phyloP scores from a whole-genome alignment of 208 protist genomes.

The Trypanosoma rangeli region DNA sequence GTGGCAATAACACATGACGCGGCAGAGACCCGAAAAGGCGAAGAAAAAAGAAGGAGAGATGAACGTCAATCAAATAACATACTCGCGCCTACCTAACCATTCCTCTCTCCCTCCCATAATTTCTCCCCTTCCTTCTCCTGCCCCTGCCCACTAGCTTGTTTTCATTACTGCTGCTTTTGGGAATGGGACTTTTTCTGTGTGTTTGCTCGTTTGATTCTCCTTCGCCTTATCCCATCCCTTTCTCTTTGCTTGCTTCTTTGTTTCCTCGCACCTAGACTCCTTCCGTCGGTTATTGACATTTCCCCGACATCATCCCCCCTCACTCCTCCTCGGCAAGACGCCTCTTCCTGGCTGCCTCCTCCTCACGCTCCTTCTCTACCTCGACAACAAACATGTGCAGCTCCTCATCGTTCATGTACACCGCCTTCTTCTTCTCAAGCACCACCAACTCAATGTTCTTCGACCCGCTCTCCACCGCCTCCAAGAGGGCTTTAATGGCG shows the following conservation, averaged over 20 bases:
- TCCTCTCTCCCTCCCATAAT: too few species aligned
- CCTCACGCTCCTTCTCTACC: constrained; percentile 89
- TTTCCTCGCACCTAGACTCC: neutral
- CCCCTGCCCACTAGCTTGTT: neutral
- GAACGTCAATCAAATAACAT: neutral
- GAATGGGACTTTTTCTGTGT: too few species aligned
- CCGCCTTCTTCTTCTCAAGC: constrained; percentile 59
- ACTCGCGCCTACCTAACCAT: neutral
- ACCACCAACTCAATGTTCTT: constrained; percentile 91
- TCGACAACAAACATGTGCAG: constrained; percentile 74
- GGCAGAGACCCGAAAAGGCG: neutral
- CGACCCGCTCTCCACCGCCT: constrained; percentile 95
- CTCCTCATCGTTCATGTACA: constrained; percentile 80
- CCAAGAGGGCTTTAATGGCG: constrained; percentile 97
- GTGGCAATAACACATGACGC: neutral
- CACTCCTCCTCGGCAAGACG: constrained; percentile 84
- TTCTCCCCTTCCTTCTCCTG: too few species aligned
- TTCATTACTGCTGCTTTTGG: neutral
- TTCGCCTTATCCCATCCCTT: neutral
- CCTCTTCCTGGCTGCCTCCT: constrained; percentile 79
- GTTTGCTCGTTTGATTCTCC: neutral
- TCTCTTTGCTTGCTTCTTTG: constrained; percentile 12
- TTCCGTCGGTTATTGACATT: neutral
- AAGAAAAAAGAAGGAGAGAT: neutral
- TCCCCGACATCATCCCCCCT: neutral